Evolutionary conservation across 1,284 basidiomycete genomes (phyloP).

Genomic region (Cryptococcus sp.): DNA sequence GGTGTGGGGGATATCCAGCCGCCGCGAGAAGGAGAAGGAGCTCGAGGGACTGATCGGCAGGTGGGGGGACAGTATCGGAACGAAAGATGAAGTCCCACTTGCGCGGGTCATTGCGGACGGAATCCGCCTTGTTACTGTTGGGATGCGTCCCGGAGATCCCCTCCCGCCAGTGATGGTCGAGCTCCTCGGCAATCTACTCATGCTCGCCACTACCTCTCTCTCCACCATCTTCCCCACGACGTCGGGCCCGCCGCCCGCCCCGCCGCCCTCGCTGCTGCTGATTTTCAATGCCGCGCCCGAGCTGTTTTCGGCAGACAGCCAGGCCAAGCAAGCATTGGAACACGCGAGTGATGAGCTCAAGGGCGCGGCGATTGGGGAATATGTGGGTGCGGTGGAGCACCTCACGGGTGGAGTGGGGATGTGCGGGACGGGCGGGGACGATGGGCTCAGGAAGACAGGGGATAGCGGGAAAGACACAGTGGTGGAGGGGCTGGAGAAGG

Average conservation of each 20-base stretch:
- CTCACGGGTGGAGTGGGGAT: slow-evolving; percentile 29
- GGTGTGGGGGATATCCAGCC: slow-evolving; percentile 41
- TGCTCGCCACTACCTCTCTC: slow-evolving; percentile 18
- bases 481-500: slow-evolving; percentile 41
- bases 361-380: slow-evolving; percentile 42
- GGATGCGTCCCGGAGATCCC: slow-evolving; percentile 14
- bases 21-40: slow-evolving; percentile 37
- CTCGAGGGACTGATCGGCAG: slow-evolving; percentile 27
- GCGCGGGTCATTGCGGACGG: slow-evolving; percentile 15
- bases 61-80: slow-evolving; percentile 36
- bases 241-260: slow-evolving; percentile 22
- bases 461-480: slow-evolving; percentile 27
- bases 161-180: slow-evolving; percentile 23
- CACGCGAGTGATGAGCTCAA: slow-evolving; percentile 40
- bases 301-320: slow-evolving; percentile 21
- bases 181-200: slow-evolving; percentile 23
- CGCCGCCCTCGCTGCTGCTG: slow-evolving; percentile 32
- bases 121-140: slow-evolving; percentile 23
- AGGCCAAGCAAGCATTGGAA: slow-evolving; percentile 13
- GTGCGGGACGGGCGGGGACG: background rate
- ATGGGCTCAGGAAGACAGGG: slow-evolving; percentile 9
- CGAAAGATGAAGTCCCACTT: slow-evolving; percentile 20
- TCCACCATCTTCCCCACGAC: slow-evolving; percentile 37
- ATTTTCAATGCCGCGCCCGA: slow-evolving; percentile 28
- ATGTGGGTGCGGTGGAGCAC: slow-evolving; percentile 34